These are phyloP conservation scores for Fonsecaea pedrosoi DNA, from an alignment of 2,329 filamentous ascomycete genomes.

Conservation along the genomic window DNA sequence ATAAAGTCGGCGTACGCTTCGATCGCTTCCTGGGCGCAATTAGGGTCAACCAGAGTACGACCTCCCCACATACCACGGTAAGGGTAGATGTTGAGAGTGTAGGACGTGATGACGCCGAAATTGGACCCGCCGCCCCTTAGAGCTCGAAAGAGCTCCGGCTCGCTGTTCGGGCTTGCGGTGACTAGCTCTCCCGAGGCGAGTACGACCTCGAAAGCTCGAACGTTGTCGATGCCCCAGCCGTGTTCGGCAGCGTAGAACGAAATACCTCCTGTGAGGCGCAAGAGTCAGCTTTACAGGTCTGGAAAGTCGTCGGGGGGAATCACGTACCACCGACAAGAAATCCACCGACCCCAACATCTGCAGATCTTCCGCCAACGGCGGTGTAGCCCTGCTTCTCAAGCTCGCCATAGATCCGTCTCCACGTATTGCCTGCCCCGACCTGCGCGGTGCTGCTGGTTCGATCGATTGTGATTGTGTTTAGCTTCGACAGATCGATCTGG, in stretches of 20 bases:
- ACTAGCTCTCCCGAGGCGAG: conserved; percentile 45
- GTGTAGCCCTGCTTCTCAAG: neutral
- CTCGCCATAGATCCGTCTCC: conserved; percentile 3
- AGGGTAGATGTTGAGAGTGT: conserved; percentile 27
- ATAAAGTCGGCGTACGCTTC: conserved; percentile 45
- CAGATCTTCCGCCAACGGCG: neutral
- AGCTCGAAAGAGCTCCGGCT: conserved; percentile 60
- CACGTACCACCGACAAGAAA: conserved; percentile 44
- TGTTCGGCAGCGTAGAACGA: neutral
- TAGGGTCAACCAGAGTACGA: conserved; percentile 42
- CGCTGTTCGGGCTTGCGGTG: conserved; percentile 50
- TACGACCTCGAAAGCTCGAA: conserved; percentile 2
- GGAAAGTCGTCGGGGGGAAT: neutral
- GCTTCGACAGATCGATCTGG: conserved; percentile 4
- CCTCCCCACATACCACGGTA: conserved; percentile 52
- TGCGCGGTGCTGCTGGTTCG: neutral
- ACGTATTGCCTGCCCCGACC: conserved; percentile 2
- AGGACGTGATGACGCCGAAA: conserved; percentile 52
- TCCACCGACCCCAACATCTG: neutral
- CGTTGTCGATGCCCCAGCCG: conserved; percentile 32
- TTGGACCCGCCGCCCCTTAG: conserved; percentile 64
- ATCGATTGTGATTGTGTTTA: conserved; percentile 9
- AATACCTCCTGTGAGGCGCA: neutral
- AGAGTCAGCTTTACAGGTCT: neutral
- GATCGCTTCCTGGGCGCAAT: conserved; percentile 43